These are phyloP conservation scores for Lachancea meyersii DNA, from an alignment of 805 yeast genomes.

Conservation along the genomic window DNA sequence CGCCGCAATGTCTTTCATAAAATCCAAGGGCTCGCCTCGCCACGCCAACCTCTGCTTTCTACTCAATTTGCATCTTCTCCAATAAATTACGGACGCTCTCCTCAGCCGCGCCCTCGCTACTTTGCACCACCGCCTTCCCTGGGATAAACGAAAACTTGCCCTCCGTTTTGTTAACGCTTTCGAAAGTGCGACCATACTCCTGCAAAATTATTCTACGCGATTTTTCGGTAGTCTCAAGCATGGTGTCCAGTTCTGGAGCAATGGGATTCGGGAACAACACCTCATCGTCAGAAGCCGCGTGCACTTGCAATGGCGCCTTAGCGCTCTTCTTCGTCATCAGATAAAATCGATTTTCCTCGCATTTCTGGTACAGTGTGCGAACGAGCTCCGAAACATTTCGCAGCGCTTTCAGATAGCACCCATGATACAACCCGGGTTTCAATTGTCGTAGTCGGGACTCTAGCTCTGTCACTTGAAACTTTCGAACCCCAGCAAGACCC, in stretches of 20 bases:
- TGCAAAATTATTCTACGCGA: neutral
- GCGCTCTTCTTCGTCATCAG: neutral
- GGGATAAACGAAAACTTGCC: neutral
- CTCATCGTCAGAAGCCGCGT: neutral
- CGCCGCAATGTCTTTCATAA: too few species aligned
- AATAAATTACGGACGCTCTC: too few species aligned
- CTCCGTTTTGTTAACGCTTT: neutral
- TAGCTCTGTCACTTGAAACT: conserved; percentile 1
- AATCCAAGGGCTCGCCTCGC: too few species aligned
- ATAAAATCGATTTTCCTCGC: conserved; percentile 5
- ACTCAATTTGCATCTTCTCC: too few species aligned
- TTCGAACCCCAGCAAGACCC: conserved; percentile 3
- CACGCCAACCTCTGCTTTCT: too few species aligned
- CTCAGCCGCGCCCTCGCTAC: neutral
- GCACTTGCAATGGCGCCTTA: neutral
- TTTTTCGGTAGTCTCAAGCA: neutral
- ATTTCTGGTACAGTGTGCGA: neutral
- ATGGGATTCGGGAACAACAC: conserved; percentile 1
- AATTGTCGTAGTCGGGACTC: conserved; percentile 1
- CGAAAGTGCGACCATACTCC: neutral
- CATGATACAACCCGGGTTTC: neutral
- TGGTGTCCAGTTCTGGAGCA: neutral
- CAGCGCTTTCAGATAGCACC: conserved; percentile 1
- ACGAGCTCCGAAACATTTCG: conserved; percentile 2
- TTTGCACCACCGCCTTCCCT: neutral